Percentiles rank a stretch among this genome's conserved stretches.
phyloP scores from a whole-genome alignment of 108 stramenopile species.

The Craspedostauros australis region DNA sequence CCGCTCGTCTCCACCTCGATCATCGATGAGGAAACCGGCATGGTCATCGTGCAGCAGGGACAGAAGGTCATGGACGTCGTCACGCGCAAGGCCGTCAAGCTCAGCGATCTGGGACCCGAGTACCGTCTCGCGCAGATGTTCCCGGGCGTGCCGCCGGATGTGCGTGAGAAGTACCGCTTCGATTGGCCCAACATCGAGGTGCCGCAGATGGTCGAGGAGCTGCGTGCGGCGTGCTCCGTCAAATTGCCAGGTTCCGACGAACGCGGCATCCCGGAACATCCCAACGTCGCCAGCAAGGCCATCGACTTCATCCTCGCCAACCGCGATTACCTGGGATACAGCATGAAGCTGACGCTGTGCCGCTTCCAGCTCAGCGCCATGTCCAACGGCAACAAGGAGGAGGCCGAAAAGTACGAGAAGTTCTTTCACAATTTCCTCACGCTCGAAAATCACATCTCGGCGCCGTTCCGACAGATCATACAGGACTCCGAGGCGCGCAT shows the following conservation, averaged over 20 bases:
- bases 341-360: slow-evolving; percentile 56
- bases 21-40: slow-evolving; percentile 79
- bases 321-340: slow-evolving; percentile 55
- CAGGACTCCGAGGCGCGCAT: slow-evolving; percentile 65
- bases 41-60: slow-evolving; percentile 69
- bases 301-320: slow-evolving; percentile 79
- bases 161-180: slow-evolving; percentile 50
- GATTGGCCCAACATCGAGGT: slow-evolving; percentile 62
- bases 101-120: slow-evolving; percentile 59
- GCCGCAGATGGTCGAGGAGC: slow-evolving; percentile 52
- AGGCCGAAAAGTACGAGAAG: slow-evolving; percentile 37
- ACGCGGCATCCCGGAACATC: slow-evolving; percentile 50
- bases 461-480: slow-evolving; percentile 81
- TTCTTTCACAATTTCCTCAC: slow-evolving; percentile 62
- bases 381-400: slow-evolving; percentile 40
- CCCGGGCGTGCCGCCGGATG: slow-evolving; percentile 65
- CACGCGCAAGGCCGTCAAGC: slow-evolving; percentile 67
- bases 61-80: slow-evolving; percentile 80
- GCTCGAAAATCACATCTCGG: slow-evolving; percentile 77
- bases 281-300: slow-evolving; percentile 52
- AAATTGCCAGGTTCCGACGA: slow-evolving; percentile 32
- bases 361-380: slow-evolving; percentile 52
- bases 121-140: slow-evolving; percentile 82
- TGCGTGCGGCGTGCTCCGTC: slow-evolving; percentile 53
- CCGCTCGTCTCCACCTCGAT: slow-evolving; percentile 66